These are phyloP conservation scores for Talaromyces sp. DNA, from an alignment of 2,329 filamentous ascomycete genomes.

Conservation along the genomic window DNA sequence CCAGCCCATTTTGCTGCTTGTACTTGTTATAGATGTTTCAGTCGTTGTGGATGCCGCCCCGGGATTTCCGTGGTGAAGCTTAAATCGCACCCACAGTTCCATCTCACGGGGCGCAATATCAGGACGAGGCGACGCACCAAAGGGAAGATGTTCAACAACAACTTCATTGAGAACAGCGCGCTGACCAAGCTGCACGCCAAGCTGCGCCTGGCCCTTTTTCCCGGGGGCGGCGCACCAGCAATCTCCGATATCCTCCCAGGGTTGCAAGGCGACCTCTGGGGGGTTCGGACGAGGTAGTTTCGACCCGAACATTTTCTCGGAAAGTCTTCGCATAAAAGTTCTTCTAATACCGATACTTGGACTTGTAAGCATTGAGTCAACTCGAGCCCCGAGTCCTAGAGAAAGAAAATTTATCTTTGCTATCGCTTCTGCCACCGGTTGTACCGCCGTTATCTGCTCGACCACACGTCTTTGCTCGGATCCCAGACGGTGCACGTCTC, in stretches of 20 bases:
- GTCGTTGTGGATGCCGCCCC: neutral
- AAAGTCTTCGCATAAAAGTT: constrained; percentile 16
- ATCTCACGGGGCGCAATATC: constrained; percentile 59
- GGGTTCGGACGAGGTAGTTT: constrained; percentile 25
- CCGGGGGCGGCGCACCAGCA: constrained; percentile 69
- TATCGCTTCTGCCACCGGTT: constrained; percentile 12
- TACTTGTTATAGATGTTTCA: neutral
- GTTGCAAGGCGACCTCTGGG: constrained; percentile 54
- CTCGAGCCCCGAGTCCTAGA: constrained; percentile 57
- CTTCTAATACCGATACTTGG: constrained; percentile 39
- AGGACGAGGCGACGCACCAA: constrained; percentile 56
- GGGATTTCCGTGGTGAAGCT: constrained; percentile 13
- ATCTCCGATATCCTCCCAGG: constrained; percentile 75
- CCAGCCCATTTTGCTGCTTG: constrained; percentile 3
- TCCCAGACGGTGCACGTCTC: constrained; percentile 21
- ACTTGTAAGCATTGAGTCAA: constrained; percentile 59
- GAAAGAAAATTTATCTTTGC: constrained; percentile 69
- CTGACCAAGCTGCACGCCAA: constrained; percentile 33
- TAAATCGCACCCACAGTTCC: constrained; percentile 62
- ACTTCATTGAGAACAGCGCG: constrained; percentile 62
- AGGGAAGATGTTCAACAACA: constrained; percentile 66
- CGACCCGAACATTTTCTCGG: constrained; percentile 12
- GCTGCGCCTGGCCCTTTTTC: constrained; percentile 39
- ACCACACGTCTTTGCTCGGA: constrained; percentile 19
- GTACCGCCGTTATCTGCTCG: constrained; percentile 16